Evolutionary conservation across 306 rosid genomes (phyloP).

Genomic region (Psophocarpus tetragonolobus): DNA sequence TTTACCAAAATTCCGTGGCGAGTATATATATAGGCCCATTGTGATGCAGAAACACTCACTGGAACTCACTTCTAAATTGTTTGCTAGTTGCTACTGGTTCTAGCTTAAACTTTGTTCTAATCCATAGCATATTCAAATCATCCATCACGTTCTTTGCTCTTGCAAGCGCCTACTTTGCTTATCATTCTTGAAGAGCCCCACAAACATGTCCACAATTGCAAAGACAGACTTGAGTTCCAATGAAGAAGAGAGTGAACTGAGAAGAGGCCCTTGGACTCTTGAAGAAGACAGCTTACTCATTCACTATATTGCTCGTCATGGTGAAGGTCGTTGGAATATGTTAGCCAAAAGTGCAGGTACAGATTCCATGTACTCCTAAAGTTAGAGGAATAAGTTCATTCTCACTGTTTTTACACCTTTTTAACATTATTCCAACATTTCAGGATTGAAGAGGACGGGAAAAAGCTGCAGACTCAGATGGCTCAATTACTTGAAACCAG

Average conservation of each 20-base stretch:
- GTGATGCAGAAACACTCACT: conserved; percentile 39
- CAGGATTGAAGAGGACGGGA: conserved; percentile 96
- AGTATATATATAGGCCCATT: conserved; percentile 28
- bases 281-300: conserved; percentile 89
- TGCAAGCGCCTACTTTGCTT: neutral
- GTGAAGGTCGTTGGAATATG: conserved; percentile 95
- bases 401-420: conserved; percentile 7
- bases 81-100: neutral
- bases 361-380: neutral
- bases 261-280: conserved; percentile 97
- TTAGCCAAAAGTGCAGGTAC: conserved; percentile 89
- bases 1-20: conserved; percentile 42
- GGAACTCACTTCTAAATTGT: conserved; percentile 24
- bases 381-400: conserved; percentile 24
- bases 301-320: conserved; percentile 80
- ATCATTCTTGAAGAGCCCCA: neutral
- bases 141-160: conserved; percentile 35
- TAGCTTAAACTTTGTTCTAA: conserved; percentile 25
- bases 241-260: conserved; percentile 60
- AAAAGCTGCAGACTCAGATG: conserved; percentile 96
- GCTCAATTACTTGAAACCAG: conserved; percentile 94
- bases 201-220: conserved; percentile 50
- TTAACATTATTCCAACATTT: conserved; percentile 9
- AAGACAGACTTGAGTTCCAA: conserved; percentile 42
- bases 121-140: conserved; percentile 32